These are phyloP conservation scores for Fusarium concolor DNA, from an alignment of 2,329 filamentous ascomycete species.

Conservation along the genomic window DNA sequence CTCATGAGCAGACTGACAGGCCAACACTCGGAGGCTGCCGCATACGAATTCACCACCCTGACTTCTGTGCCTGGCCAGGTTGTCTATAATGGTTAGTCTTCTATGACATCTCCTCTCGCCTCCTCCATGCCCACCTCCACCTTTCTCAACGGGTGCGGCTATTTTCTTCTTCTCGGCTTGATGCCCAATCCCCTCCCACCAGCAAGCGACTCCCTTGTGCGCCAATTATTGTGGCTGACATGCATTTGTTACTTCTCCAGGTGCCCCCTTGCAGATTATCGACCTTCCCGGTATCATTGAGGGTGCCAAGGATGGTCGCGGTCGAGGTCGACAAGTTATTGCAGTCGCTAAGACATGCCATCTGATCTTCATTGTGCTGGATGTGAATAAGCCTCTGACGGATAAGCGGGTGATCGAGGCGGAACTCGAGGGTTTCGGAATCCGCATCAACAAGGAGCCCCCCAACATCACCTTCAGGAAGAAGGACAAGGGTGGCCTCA, in stretches of 20 bases:
- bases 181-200: slow-evolving; percentile 30
- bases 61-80: slow-evolving; percentile 98
- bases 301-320: slow-evolving; percentile 97
- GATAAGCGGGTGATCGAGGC: slow-evolving; percentile 96
- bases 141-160: slow-evolving; percentile 14
- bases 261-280: slow-evolving; percentile 97
- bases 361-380: slow-evolving; percentile 97
- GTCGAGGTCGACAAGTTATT: slow-evolving; percentile 97
- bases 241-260: slow-evolving; percentile 47
- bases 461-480: slow-evolving; percentile 99
- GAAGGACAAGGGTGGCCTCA: slow-evolving; percentile 98
- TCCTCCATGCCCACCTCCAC: slow-evolving; percentile 1
- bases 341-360: slow-evolving; percentile 99
- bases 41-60: slow-evolving; percentile 98
- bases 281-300: slow-evolving; percentile 99
- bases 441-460: slow-evolving; percentile 95
- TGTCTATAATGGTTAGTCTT: slow-evolving; percentile 79
- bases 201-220: slow-evolving; percentile 17
- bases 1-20: slow-evolving; percentile 95
- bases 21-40: slow-evolving; percentile 95
- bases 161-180: slow-evolving; percentile 19
- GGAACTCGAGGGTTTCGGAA: slow-evolving; percentile 96
- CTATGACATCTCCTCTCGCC: not conserved
- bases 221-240: slow-evolving; percentile 37
- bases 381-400: slow-evolving; percentile 97